Conservation (phyloP, 2,329 filamentous ascomycete genomes). For the Sphaceloma murrayae region DNA sequence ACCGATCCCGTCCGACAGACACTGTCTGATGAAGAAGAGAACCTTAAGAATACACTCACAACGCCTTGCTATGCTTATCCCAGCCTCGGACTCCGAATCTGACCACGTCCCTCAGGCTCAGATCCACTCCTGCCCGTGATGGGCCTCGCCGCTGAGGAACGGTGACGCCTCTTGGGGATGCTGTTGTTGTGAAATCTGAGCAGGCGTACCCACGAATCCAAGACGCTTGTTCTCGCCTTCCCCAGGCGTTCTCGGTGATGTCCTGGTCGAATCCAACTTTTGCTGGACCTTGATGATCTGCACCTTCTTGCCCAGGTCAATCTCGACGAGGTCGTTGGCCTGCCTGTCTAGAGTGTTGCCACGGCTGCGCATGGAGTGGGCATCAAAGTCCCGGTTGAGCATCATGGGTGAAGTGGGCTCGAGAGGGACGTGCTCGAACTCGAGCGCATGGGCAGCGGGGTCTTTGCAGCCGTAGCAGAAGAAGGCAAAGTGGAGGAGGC, state of each 20-base stretch:
- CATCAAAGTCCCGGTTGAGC: conserved; percentile 13
- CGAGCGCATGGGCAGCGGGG: conserved; percentile 7
- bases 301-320: conserved; percentile 14
- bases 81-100: neutral
- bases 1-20: no score
- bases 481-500: conserved; percentile 15
- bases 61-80: conserved; percentile 9
- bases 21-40: no score
- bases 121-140: conserved; percentile 15
- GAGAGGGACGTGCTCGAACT: conserved; percentile 12
- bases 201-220: conserved; percentile 13
- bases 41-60: neutral
- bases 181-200: conserved; percentile 8
- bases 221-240: conserved; percentile 10
- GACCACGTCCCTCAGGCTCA: neutral
- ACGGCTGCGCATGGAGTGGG: conserved; percentile 8
- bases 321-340: conserved; percentile 8
- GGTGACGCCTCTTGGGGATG: conserved; percentile 12
- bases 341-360: conserved; percentile 11
- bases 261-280: conserved; percentile 8
- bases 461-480: conserved; percentile 18
- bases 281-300: conserved; percentile 16
- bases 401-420: conserved; percentile 8
- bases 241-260: conserved; percentile 5
- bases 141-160: conserved; percentile 9